phyloP scores from a whole-genome alignment of 352 stramenopile species.

The Aphanomyces cochlioides region DNA sequence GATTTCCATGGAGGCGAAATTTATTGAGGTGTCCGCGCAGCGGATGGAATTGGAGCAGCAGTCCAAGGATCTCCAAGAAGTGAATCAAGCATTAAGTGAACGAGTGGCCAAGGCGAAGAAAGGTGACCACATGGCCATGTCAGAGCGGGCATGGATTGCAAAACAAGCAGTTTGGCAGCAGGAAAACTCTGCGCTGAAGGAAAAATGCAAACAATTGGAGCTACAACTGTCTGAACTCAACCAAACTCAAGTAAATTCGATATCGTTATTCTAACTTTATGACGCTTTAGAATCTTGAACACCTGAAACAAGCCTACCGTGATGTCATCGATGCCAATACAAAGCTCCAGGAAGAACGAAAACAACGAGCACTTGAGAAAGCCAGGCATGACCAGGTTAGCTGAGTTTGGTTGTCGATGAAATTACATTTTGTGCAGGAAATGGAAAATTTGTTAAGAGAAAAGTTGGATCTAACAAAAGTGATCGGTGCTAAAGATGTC shows the following conservation, averaged over 20 bases:
- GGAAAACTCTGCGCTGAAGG: background rate
- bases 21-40: background rate
- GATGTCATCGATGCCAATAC: background rate
- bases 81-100: constrained; percentile 20
- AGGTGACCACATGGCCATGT: background rate
- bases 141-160: background rate
- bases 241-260: background rate
- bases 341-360: background rate
- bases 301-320: background rate
- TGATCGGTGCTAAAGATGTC: background rate
- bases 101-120: background rate
- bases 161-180: background rate
- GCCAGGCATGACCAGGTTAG: background rate
- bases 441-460: too few species aligned
- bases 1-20: background rate
- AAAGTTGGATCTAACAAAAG: too few species aligned
- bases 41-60: constrained; percentile 20
- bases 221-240: background rate
- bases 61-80: constrained; percentile 10
- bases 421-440: too few species aligned
- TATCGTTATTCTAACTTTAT: background rate
- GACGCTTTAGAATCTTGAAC: background rate
- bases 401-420: too few species aligned
- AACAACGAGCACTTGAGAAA: background rate
- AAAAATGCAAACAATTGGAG: background rate